Evolutionary conservation across 2,329 filamentous ascomycete genomes (phyloP).

Genomic region (Diplodia mutila): DNA sequence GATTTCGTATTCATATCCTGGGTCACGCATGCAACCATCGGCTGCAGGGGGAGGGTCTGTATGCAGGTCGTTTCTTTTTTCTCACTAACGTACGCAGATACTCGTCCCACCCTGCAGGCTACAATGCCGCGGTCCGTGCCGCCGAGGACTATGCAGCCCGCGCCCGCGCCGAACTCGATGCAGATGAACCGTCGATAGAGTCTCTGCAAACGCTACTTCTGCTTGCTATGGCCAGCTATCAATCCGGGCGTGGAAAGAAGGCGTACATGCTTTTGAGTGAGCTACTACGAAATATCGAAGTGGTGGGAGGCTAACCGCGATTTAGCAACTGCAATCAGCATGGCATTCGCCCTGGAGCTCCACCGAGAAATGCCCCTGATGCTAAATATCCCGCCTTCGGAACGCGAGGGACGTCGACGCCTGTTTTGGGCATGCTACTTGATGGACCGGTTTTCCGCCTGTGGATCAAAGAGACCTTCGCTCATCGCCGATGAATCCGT

Average conservation of each 20-base stretch:
- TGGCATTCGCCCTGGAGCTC: constrained; percentile 80
- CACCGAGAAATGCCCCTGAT: constrained; percentile 74
- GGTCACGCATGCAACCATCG: constrained; percentile 1
- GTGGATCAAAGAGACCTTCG: constrained; percentile 81
- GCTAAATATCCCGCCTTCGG: constrained; percentile 64
- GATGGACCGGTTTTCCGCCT: constrained; percentile 80
- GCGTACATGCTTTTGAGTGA: constrained; percentile 84
- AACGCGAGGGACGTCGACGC: constrained; percentile 76
- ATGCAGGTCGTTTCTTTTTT: not conserved
- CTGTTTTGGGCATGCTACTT: constrained; percentile 90
- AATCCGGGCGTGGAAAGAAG: constrained; percentile 78
- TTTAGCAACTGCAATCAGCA: constrained; percentile 73
- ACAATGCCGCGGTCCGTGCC: constrained; percentile 67
- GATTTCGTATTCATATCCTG: constrained; percentile 14
- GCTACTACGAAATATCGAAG: not conserved
- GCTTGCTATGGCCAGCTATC: constrained; percentile 75
- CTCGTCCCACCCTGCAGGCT: constrained; percentile 67
- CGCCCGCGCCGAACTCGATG: constrained; percentile 71
- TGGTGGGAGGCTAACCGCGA: constrained; percentile 29
- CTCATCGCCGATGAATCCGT: constrained; percentile 78
- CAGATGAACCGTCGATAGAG: constrained; percentile 80
- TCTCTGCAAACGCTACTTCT: constrained; percentile 75
- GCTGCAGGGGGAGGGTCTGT: not conserved
- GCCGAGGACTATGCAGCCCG: constrained; percentile 75
- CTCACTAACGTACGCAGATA: constrained; percentile 56